Conservation (phyloP, 805 yeast genomes). For the Yamadazyma akitaensis region DNA sequence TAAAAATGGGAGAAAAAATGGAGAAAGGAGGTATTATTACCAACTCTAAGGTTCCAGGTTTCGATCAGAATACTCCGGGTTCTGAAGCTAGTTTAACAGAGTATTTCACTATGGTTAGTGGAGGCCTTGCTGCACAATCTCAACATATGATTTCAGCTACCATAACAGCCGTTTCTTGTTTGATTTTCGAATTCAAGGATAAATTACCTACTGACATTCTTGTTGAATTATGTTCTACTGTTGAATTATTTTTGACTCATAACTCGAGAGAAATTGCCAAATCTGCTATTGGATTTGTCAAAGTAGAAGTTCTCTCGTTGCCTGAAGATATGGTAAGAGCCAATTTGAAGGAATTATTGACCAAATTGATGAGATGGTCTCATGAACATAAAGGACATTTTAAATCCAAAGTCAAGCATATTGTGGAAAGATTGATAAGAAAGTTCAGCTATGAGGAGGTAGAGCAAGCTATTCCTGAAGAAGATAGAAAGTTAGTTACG, state of each 20-base stretch:
- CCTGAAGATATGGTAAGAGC: conserved; percentile 73
- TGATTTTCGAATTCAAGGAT: conserved; percentile 80
- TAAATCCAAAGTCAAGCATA: conserved; percentile 88
- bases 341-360: conserved; percentile 62
- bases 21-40: conserved; percentile 61
- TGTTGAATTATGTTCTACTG: conserved; percentile 76
- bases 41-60: conserved; percentile 63
- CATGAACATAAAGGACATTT: conserved; percentile 96
- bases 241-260: conserved; percentile 86
- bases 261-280: conserved; percentile 92
- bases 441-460: conserved; percentile 87
- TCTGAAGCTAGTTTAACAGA: conserved; percentile 70
- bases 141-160: conserved; percentile 96
- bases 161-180: conserved; percentile 82
- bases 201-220: conserved; percentile 57
- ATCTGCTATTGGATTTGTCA: conserved; percentile 90
- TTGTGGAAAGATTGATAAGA: conserved; percentile 85
- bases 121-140: conserved; percentile 91
- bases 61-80: conserved; percentile 60
- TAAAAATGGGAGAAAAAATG: conserved; percentile 81
- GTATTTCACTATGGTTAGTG: conserved; percentile 88
- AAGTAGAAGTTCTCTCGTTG: conserved; percentile 78
- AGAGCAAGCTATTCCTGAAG: conserved; percentile 83
- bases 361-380: conserved; percentile 83
- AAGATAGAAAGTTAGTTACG: conserved; percentile 74